Evolutionary conservation across 306 rosid species (phyloP), one percentile per base, ranked within the genome.

Genomic region (Prunus mongolica): DNA sequence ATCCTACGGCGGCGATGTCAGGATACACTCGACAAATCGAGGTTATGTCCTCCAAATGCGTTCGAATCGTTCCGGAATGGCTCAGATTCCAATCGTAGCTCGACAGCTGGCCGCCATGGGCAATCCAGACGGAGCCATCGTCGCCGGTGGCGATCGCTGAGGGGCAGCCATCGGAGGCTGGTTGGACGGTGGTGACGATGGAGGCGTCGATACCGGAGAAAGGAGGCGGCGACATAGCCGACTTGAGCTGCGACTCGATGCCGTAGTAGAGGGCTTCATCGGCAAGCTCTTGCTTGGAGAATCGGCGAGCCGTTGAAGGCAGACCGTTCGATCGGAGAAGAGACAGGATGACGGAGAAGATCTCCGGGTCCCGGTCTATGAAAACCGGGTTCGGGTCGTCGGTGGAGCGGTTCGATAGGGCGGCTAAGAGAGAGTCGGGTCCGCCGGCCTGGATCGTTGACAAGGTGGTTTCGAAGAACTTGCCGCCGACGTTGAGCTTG

Each of bases 311-410:
- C 0, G 91, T 80, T 73, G 93, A 87, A 47, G 97, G 95, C 11
- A 94, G 80, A 14, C 83, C 88, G n/a, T 85, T 79, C 28, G 96
- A 90, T 38, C 96, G 91, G 76, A 94, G 95, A 49, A 92, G 92
- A 0, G 92, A 94, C 63, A 94, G 93, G 45, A 91, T 90, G 57
- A 88, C 92, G 0, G 95, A 87, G 88, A 94, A 91, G 69, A 94
- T 90, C 71, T 92, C 97, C 0, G 96, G 96, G 81, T 94, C 96
- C 1, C 97, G 97, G 83, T 94, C 97, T 16, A 94, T 94, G 87
- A 94, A 94, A 50, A 90, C 81, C 25, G 97, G 90, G 72, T 63
- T 71, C 6, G 80, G 77, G 70, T 89, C 93, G 69, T 63, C 0
- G n/a, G 81, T n/a, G 1, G 45, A 55, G 14, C 96, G 94, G 85